These are phyloP conservation scores for Aspergillus tubingensis DNA, from an alignment of 2,329 filamentous ascomycete species.

Conservation along the genomic window DNA sequence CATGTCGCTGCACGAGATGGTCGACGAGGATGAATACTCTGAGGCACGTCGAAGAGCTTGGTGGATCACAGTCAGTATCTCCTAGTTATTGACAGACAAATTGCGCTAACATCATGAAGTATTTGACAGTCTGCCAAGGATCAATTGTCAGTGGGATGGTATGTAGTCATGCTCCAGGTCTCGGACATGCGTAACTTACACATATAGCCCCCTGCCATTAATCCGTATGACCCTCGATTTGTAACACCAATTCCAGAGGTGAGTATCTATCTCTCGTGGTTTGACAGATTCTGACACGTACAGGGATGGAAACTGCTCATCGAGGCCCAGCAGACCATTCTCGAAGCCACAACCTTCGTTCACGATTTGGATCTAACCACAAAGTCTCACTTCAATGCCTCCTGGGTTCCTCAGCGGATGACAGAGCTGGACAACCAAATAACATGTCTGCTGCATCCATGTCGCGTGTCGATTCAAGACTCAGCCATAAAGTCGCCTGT, in stretches of 20 bases:
- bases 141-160: constrained; percentile 56
- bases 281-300: not conserved
- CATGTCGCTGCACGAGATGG: constrained; percentile 27
- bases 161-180: constrained; percentile 17
- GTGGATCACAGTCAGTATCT: constrained; percentile 32
- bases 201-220: constrained; percentile 17
- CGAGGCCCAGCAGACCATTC: constrained; percentile 28
- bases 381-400: constrained; percentile 11
- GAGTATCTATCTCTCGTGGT: not conserved
- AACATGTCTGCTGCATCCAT: constrained; percentile 15
- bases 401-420: constrained; percentile 24
- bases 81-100: no score
- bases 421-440: constrained; percentile 23
- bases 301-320: constrained; percentile 31
- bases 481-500: constrained; percentile 2
- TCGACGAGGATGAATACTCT: constrained; percentile 22
- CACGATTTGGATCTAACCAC: constrained; percentile 22
- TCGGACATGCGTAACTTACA: constrained; percentile 1
- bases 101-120: constrained; percentile 30
- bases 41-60: constrained; percentile 30
- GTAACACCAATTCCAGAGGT: constrained; percentile 24
- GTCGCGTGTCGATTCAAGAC: not conserved
- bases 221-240: constrained; percentile 28
- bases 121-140: constrained; percentile 54
- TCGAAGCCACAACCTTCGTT: constrained; percentile 25